Percentiles rank a stretch among this genome's conserved stretches.
Evolutionary conservation across 208 protist species (phyloP).

Genomic region (Porcisia deanei): DNA sequence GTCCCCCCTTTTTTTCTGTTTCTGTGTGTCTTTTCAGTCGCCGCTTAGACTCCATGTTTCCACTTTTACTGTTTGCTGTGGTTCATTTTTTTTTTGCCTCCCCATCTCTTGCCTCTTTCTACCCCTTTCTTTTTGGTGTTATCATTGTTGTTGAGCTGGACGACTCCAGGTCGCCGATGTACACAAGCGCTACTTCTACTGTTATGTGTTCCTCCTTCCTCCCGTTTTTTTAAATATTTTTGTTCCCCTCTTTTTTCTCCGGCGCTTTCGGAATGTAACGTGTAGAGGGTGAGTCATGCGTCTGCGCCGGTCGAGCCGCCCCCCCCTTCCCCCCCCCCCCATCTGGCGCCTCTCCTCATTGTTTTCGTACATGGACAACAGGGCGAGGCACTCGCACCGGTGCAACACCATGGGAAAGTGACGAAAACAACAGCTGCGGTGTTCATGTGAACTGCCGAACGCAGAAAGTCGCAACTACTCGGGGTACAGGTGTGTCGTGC

Average conservation of each 20-base stretch:
- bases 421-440: not conserved
- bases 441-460: not conserved
- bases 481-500: not conserved
- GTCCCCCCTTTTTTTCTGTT: not conserved
- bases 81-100: not conserved
- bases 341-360: not conserved
- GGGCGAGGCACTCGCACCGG: not conserved
- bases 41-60: not conserved
- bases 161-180: not conserved
- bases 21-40: not conserved
- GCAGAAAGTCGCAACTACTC: not conserved
- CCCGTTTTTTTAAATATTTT: not conserved
- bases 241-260: not conserved
- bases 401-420: not conserved
- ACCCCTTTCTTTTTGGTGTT: constrained; percentile 3
- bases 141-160: not conserved
- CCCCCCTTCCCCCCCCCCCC: not conserved
- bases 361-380: not conserved
- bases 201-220: not conserved
- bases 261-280: too few relatives aligned
- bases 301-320: not conserved
- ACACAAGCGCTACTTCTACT: not conserved
- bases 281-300: not conserved
- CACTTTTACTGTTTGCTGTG: not conserved
- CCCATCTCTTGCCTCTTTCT: not conserved